Percentiles rank a stretch among this genome's conserved stretches.
phyloP scores from a whole-genome alignment of 768 basidiomycete species.

The Podaxis sp. region DNA sequence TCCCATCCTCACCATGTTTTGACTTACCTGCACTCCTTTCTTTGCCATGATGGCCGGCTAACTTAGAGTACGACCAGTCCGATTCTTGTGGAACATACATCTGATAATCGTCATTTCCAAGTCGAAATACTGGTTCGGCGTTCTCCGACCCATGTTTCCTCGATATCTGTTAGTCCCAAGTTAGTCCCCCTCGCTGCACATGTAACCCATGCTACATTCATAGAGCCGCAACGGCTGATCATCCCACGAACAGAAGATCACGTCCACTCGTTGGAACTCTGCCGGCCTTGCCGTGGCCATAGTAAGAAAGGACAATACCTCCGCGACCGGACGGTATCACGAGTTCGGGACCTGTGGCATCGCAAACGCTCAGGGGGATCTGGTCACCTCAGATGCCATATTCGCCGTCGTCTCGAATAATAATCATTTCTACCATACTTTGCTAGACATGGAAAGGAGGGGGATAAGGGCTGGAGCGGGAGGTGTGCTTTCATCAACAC shows the following conservation, averaged over 20 bases:
- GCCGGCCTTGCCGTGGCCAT: conserved; percentile 40
- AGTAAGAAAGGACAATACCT: conserved; percentile 31
- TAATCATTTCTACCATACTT: conserved; percentile 43
- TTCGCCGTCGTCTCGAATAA: conserved; percentile 47
- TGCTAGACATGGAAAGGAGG: conserved; percentile 38
- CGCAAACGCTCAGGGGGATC: conserved; percentile 31
- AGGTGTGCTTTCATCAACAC: conserved; percentile 37
- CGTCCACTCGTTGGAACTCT: conserved; percentile 33
- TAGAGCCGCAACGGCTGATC: too few species aligned
- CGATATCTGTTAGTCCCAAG: too few species aligned
- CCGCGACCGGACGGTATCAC: conserved; percentile 32
- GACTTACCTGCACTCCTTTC: too few species aligned
- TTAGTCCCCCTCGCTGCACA: background rate
- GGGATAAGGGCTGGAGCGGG: conserved; percentile 41
- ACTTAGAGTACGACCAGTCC: too few species aligned
- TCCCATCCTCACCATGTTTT: too few species aligned
- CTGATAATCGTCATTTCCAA: too few species aligned
- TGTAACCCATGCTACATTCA: too few species aligned
- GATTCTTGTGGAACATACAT: too few species aligned
- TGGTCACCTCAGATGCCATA: conserved; percentile 41
- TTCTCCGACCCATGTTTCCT: too few species aligned
- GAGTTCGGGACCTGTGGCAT: conserved; percentile 40
- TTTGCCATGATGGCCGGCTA: too few species aligned
- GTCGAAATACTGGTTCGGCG: too few species aligned
- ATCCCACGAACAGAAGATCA: conserved; percentile 23